Evolutionary conservation across 139 green algal genomes (phyloP).

Genomic region (Zygnema cylindricum): DNA sequence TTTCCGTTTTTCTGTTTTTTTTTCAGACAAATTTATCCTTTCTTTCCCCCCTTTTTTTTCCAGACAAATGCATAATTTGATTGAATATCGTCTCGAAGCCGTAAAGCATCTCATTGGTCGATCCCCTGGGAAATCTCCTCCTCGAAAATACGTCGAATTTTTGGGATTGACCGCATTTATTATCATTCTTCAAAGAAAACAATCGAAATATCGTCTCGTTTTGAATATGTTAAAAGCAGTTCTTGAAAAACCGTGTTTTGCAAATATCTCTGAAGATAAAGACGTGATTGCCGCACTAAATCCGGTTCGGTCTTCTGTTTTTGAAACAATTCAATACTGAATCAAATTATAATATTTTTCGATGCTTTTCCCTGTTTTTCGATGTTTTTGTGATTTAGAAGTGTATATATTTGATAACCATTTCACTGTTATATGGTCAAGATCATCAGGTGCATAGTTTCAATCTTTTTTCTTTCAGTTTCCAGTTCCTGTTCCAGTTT

Average conservation of each 20-base stretch:
- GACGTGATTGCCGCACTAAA: background rate
- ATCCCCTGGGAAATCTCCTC: background rate
- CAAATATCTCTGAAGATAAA: background rate
- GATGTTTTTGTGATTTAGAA: too few species aligned
- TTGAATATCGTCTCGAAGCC: background rate
- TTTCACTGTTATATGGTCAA: too few species aligned
- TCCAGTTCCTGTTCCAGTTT: too few species aligned
- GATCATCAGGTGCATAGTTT: too few species aligned
- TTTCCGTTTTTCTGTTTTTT: background rate
- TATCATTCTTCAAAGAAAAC: constrained; percentile 34
- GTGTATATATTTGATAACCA: too few species aligned
- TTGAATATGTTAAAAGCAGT: constrained; percentile 11
- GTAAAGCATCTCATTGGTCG: background rate
- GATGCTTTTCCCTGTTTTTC: too few species aligned
- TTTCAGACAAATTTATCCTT: background rate
- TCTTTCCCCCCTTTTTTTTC: background rate
- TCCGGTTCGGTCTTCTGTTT: background rate
- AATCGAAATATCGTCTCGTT: constrained; percentile 10
- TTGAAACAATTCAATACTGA: background rate
- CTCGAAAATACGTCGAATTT: constrained; percentile 6
- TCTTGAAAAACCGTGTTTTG: background rate
- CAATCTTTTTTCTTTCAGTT: too few species aligned
- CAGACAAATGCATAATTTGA: constrained; percentile 21
- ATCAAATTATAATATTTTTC: too few species aligned
- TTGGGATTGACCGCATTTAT: constrained; percentile 23